A percentile compares a stretch with the other conserved stretches of the same genome.
phyloP scores from a whole-genome alignment of 2,329 filamentous ascomycete species.

The Pezicula carpinea region DNA sequence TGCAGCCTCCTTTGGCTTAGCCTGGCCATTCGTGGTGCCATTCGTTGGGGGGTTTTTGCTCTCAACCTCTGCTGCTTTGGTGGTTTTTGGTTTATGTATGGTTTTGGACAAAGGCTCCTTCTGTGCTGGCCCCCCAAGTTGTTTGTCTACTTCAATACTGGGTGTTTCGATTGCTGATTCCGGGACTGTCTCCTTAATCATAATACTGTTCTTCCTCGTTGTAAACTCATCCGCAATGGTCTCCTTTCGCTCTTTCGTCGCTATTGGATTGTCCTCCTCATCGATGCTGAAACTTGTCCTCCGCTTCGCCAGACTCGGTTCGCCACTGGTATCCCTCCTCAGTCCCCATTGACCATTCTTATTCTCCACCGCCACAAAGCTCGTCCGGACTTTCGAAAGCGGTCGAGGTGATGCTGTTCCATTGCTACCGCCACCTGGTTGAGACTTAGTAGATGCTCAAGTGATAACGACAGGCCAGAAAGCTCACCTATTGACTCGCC shows the following conservation, averaged over 20 bases:
- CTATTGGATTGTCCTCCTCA: constrained; percentile 18
- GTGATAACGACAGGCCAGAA: constrained; percentile 12
- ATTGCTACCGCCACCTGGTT: constrained; percentile 16
- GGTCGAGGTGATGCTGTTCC: constrained; percentile 52
- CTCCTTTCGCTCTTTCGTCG: constrained; percentile 19
- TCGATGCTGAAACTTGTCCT: constrained; percentile 26
- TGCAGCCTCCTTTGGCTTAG: constrained; percentile 4
- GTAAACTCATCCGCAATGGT: constrained; percentile 20
- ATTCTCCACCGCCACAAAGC: constrained; percentile 66
- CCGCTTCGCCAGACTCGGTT: constrained; percentile 21
- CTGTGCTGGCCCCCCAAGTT: constrained; percentile 11
- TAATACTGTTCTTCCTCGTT: constrained; percentile 20
- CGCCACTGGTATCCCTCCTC: constrained; percentile 30
- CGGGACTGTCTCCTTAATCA: constrained; percentile 23
- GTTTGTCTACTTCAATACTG: constrained; percentile 13
- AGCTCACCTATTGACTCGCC: constrained; percentile 42
- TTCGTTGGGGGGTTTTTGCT: constrained; percentile 8
- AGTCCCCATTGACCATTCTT: constrained; percentile 35
- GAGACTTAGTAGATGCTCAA: constrained; percentile 12
- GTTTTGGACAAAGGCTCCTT: constrained; percentile 12
- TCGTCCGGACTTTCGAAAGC: constrained; percentile 70
- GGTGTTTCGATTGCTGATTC: constrained; percentile 24
- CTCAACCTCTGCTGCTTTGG: constrained; percentile 10
- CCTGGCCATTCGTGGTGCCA: constrained; percentile 8
- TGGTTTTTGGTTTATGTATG: constrained; percentile 6